Conservation (phyloP, 2,329 filamentous ascomycete species). For the Dendryphion nanum region DNA sequence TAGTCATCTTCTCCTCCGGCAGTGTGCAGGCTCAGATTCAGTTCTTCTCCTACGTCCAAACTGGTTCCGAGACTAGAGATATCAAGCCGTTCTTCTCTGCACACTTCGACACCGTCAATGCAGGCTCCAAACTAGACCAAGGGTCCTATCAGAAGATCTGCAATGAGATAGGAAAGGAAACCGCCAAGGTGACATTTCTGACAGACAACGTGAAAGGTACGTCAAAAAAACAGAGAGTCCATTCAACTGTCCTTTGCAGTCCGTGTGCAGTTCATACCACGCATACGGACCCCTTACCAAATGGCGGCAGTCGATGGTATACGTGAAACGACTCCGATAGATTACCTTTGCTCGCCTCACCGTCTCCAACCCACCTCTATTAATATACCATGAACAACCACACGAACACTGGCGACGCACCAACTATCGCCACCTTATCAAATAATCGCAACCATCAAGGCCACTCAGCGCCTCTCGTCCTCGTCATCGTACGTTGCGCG, state of each 20-base stretch:
- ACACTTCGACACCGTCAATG: slow-evolving; percentile 75
- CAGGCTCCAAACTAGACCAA: slow-evolving; percentile 68
- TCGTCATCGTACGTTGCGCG: background rate
- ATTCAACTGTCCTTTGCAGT: background rate
- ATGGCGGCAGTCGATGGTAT: slow-evolving; percentile 5
- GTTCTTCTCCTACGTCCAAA: slow-evolving; percentile 63
- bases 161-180: slow-evolving; percentile 43
- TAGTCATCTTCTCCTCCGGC: slow-evolving; percentile 80
- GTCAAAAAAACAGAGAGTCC: slow-evolving; percentile 7
- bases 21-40: slow-evolving; percentile 79
- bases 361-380: slow-evolving; percentile 9
- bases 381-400: slow-evolving; percentile 10
- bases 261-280: slow-evolving; percentile 1
- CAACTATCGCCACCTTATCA: too few species aligned
- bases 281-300: background rate
- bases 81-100: slow-evolving; percentile 36
- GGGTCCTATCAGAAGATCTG: slow-evolving; percentile 68
- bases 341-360: slow-evolving; percentile 8
- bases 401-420: background rate
- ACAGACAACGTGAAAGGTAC: slow-evolving; percentile 70
- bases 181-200: slow-evolving; percentile 68
- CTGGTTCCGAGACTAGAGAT: slow-evolving; percentile 40
- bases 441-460: too few species aligned
- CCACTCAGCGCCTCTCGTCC: too few species aligned
- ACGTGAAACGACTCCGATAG: slow-evolving; percentile 16